Evolutionary conservation across 768 basidiomycete genomes (phyloP), one percentile per base, ranked within the genome.

Genomic region (Postia placenta): DNA sequence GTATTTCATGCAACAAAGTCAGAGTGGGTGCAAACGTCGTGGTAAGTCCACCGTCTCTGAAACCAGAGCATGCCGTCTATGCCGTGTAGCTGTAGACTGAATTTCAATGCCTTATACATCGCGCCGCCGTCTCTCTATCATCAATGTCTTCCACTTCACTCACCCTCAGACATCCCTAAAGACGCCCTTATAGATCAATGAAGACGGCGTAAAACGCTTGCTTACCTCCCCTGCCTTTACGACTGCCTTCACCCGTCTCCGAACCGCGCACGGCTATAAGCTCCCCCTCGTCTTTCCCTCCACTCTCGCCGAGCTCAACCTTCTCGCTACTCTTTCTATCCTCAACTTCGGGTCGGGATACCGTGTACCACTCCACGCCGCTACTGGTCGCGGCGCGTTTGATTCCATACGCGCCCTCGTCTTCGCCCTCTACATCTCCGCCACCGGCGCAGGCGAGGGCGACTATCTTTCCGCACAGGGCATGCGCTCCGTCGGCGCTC

Each of bases 341-440:
- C 74, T 95, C 27, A 92, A 92, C 63, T 89, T 93, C 63, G 87
- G 77, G 4, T 88, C 87, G 1, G 87, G 87, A 28, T 93, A 87
- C 64, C 85, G 88, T 22, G 70, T 74, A 4, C 79, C 84, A 4
- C 74, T 94, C 33, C 89, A 88, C 64, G 66, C 67, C 12, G 78
- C 80, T 48, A 85, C 85, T 2, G 80, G 83, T 12, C 80, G 88
- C 36, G 90, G 91, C 19, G 88, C 89, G 53, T 92, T 83, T 77
- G 87, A 93, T 64, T 81, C 79, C 48, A 87, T 92, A 59, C 77
- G 85, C 45, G 83, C 81, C 2, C 75, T 94, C 44, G 72, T 79
- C 25, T 80, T 92, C 58, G 76, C 81, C 12, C 67, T 90, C 54
- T 90, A 84, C 65, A 72, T 93, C 53, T 74, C 79, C 23, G 67